Evolutionary conservation across 140 eudicot genomes (phyloP), one percentile per base, ranked within the genome.

Genomic region (Cichorium intybus): DNA sequence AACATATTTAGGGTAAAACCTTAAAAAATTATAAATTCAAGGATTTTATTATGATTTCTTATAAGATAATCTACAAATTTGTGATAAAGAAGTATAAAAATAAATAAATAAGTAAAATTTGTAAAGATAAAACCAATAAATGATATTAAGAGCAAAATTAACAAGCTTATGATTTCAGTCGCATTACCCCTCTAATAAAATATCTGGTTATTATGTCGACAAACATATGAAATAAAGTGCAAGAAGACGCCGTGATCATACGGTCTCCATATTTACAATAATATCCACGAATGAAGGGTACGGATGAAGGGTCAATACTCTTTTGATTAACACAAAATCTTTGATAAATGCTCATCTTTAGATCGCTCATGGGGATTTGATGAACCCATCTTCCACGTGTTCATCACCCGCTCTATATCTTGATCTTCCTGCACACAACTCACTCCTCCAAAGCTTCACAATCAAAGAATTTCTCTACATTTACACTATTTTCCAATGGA

Each of bases 311-410:
- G 78, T 56, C 78, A 73, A 45, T 1, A 45, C 60, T 10, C 46
- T 54, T 22, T 46, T 18, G 6, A 52, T 62, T 20, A 48, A 27
- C 56, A 27, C 24, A 54, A 72, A 63, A 61, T 55, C 66, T 73
- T 73, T 29, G 18, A 24, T 50, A 62, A 56, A 73, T 16, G 2
- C 5, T 7, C 41, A 6, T 16, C n/a, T 56, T 37, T 45, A 70
- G 77, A 77, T 77, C 74, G 10, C n/a, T 70, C 73, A 77, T 64
- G 64, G 81, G 81, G 77, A 77, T 70, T 63, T 62, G 75, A 52
- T 60, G 56, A 37, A 22, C 66, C 57, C 28, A 61, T 56, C 60
- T 52, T 28, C 69, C 69, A 51, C 69, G 74, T 59, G 62, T 35
- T 28, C 57, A 11, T 73, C 31, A 45, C 31, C 43, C 17, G 18